Base-by-base conservation (phyloP, 495 filamentous ascomycete species). In the Talaromyces stipitatus region DNA sequence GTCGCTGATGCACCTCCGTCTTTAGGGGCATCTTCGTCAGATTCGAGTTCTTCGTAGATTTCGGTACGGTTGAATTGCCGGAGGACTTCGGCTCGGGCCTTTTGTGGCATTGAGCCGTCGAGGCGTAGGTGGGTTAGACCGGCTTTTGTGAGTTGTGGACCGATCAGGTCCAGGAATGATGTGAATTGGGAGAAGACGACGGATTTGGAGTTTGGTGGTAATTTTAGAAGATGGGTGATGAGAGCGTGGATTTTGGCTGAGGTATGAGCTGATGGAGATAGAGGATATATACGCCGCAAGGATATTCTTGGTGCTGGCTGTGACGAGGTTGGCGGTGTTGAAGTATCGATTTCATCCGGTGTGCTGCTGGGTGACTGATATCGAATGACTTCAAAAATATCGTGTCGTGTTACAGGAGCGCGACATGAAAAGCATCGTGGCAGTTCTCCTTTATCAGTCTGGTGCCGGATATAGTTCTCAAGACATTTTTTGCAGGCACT, bases 181-280 rank as follows among this genome's bases (percentile, higher is more conserved):
- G 94, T 98, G 69, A 98, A 98, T 69, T 98, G 94, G 59, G 86
- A 90, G 73, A 98, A 97, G 52, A 97, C 85, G 38, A 96, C 90
- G 26, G 88, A 89, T 76, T 97, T 97, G n/a, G 84, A 88, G 41
- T 71, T 75, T 0, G 88, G 79, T 8, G 87, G 83, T 4, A 94
- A 67, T 23, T 77, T 70, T 43, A 84, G 82, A 9, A 98, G 82
- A 51, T 90, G 84, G 46, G 76, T 78, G 67, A 96, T 79, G 3
- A 98, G 75, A 1, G 89, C 77, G 24, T 87, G 82, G 56, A 96
- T 87, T 69, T 98, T 98, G 32, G 94, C 87, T 2, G 90, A 96
- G 2, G 75, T 78, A 53, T 74, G 72, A 4, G 75, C 72, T 8
- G 75, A 75, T 0, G 75, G 75, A 1, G 91, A 91, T 47, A 85